Evolutionary conservation across 108 stramenopile genomes (phyloP), one percentile per base, ranked within the genome.

Genomic region (Cyclotella distinguenda): DNA sequence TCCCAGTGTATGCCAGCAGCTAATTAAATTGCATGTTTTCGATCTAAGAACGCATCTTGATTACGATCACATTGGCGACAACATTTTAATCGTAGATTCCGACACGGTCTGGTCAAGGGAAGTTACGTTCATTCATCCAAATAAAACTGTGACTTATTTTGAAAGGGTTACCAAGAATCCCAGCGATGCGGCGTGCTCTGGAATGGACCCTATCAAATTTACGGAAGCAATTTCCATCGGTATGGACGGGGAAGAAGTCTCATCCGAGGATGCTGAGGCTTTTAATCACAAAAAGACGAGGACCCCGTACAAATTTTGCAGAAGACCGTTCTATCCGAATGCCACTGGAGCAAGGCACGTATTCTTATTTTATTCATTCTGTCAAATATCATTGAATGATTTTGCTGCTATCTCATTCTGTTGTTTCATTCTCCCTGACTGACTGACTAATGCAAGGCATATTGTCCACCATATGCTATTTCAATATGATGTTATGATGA

Each of bases 391-490:
- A n/a, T n/a, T n/a, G n/a, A n/a, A n/a, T n/a, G n/a, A n/a, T n/a
- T n/a, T n/a, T n/a, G n/a, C n/a, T n/a, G n/a, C n/a, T n/a, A n/a
- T n/a, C n/a, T n/a, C n/a, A n/a, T n/a, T n/a, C n/a, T n/a, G n/a
- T n/a, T n/a, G n/a, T n/a, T n/a, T n/a, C n/a, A n/a, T n/a, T n/a
- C n/a, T n/a, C n/a, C n/a, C n/a, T n/a, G n/a, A n/a, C n/a, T n/a
- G n/a, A n/a, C n/a, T n/a, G n/a, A 74, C 58, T 26, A 64, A 64
- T 10, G 30, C 16, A 0, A 44, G 72, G 21, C 72, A 74, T 16
- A 74, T 74, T 49, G 59, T 43, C 19, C 72, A 74, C 47, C 55
- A 57, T 15, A 74, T 74, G 72, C 22, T 74, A n/a, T 74, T 74
- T 52, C 72, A 74, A 44, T 53, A 60, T 36, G 72, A 74, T 60